Evolutionary conservation across 2,329 filamentous ascomycete genomes (phyloP).

Genomic region (Colletotrichum limetticola): DNA sequence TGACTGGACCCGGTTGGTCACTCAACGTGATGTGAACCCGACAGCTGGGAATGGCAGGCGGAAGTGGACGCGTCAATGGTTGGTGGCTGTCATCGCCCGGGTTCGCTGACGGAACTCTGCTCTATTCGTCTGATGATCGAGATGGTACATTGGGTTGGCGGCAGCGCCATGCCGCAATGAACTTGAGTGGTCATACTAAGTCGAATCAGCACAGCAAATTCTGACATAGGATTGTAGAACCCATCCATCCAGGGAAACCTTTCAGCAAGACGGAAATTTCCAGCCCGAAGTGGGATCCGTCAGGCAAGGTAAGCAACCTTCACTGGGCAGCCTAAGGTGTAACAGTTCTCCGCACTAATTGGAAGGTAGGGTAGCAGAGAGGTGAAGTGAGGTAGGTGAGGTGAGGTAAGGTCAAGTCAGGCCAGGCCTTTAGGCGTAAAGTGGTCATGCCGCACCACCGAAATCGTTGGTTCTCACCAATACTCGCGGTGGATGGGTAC

Average conservation of each 20-base stretch:
- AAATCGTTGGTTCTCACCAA: not conserved
- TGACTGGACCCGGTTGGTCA: not conserved
- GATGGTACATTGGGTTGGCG: not conserved
- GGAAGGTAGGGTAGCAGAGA: not conserved
- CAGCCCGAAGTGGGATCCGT: not conserved
- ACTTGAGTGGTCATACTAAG: not conserved
- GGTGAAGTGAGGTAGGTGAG: not conserved
- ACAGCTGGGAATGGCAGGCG: slow-evolving; percentile 9
- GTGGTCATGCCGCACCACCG: slow-evolving; percentile 5
- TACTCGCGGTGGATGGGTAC: not conserved
- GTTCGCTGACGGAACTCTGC: not conserved
- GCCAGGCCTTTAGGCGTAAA: slow-evolving; percentile 25
- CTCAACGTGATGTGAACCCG: not conserved
- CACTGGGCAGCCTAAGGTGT: not conserved
- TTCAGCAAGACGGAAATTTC: not conserved
- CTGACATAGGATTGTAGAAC: not conserved
- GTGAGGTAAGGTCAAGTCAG: slow-evolving; percentile 22
- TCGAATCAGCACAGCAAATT: not conserved
- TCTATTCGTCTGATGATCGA: not conserved
- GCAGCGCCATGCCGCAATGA: not conserved
- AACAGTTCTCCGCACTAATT: not conserved
- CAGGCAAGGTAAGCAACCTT: not conserved
- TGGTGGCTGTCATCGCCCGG: not conserved
- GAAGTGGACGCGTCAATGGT: not conserved
- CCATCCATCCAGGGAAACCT: not conserved